These are phyloP conservation scores for Neoboletus subvelutipes DNA, from an alignment of 768 basidiomycete genomes.

Conservation along the genomic window DNA sequence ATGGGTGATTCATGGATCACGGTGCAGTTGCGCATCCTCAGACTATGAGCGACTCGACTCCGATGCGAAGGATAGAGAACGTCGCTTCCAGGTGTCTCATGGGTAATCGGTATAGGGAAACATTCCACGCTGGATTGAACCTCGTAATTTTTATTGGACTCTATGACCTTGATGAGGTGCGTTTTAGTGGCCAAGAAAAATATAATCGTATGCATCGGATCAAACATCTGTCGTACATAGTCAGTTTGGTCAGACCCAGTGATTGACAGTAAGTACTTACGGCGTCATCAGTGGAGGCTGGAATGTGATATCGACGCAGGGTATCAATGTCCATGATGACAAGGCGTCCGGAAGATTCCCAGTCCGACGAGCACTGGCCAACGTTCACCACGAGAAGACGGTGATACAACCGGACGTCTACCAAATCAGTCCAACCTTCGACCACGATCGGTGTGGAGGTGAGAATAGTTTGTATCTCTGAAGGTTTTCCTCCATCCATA, in stretches of 20 bases:
- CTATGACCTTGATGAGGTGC: not conserved
- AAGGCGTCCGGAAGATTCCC: no score
- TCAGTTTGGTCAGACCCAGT: not conserved
- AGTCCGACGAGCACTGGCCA: no score
- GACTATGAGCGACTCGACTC: no score
- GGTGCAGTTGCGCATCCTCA: not conserved
- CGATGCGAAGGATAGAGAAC: not conserved
- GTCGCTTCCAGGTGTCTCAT: not conserved
- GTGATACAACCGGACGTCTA: no score
- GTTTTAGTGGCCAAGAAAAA: not conserved
- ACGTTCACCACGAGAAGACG: no score
- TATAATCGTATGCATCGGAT: not conserved
- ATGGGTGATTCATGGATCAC: not conserved
- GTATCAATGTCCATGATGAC: no score
- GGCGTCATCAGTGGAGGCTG: not conserved
- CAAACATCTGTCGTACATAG: no score
- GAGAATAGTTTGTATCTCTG: no score
- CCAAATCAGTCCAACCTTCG: no score
- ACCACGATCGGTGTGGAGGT: no score
- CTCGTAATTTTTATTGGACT: not conserved
- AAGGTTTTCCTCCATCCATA: no score
- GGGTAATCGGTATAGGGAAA: not conserved
- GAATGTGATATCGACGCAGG: no score
- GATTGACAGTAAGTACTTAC: not conserved
- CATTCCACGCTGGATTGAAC: not conserved